Percentiles rank a stretch among this genome's conserved stretches.
phyloP scores from a whole-genome alignment of 2,329 filamentous ascomycete genomes.

The Amylocarpus encephaloides region DNA sequence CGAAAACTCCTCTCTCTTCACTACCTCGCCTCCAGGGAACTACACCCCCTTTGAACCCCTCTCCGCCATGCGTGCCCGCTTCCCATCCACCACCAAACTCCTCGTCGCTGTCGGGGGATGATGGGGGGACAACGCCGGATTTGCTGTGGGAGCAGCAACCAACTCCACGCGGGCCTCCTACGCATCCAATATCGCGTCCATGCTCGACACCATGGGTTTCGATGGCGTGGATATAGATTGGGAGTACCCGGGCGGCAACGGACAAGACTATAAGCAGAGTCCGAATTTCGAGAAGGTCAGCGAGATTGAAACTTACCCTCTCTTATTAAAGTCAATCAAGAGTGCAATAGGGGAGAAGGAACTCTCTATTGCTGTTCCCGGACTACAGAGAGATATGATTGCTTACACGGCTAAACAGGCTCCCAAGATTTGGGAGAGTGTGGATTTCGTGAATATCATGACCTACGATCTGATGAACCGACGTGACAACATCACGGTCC shows the following conservation, averaged over 20 bases:
- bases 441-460: conserved; percentile 67
- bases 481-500: conserved; percentile 55
- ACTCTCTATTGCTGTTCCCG: conserved; percentile 64
- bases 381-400: conserved; percentile 58
- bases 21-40: conserved; percentile 11
- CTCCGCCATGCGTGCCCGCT: conserved; percentile 13
- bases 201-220: conserved; percentile 55
- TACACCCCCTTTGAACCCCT: conserved; percentile 18
- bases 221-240: conserved; percentile 52
- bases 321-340: conserved; percentile 42
- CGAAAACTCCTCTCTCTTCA: conserved; percentile 18
- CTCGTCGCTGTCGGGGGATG: conserved; percentile 70
- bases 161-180: conserved; percentile 49
- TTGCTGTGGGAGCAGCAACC: conserved; percentile 48
- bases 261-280: conserved; percentile 59
- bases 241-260: conserved; percentile 62
- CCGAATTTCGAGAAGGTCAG: conserved; percentile 53
- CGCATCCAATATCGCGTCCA: conserved; percentile 55
- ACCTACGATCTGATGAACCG: conserved; percentile 66
- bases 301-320: conserved; percentile 58
- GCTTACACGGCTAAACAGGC: conserved; percentile 54
- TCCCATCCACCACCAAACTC: conserved; percentile 51
- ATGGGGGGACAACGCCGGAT: conserved; percentile 64
- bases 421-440: conserved; percentile 48
- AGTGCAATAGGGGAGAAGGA: conserved; percentile 52